Conservation (phyloP, 2,329 filamentous ascomycete genomes). For the Bipolaris sorokiniana region DNA sequence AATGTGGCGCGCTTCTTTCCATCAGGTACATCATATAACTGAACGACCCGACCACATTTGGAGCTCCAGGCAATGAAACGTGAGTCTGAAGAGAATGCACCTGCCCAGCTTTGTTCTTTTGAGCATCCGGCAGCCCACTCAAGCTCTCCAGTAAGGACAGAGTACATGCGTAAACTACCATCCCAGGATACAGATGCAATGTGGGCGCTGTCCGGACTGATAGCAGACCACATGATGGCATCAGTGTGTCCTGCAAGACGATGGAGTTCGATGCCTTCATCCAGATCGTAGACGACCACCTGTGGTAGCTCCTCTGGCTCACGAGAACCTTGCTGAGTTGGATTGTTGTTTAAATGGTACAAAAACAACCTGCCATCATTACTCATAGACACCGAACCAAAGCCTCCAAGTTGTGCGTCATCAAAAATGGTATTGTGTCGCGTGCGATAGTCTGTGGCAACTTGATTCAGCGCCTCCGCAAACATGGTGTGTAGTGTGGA, state of each 20-base stretch:
- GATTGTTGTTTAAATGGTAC: neutral
- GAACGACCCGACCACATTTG: conserved; percentile 17
- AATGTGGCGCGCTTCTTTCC: conserved; percentile 14
- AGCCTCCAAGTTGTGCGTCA: neutral
- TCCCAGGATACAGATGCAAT: neutral
- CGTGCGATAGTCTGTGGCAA: conserved; percentile 29
- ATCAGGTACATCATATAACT: conserved; percentile 25
- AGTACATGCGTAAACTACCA: neutral
- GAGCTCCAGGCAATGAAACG: conserved; percentile 34
- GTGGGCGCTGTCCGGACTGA: neutral
- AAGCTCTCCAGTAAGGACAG: conserved; percentile 23
- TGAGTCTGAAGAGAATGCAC: conserved; percentile 36
- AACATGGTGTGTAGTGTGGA: conserved; percentile 33
- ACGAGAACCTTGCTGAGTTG: neutral
- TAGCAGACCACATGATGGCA: neutral
- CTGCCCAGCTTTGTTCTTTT: conserved; percentile 30
- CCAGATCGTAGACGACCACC: neutral
- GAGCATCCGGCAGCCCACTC: conserved; percentile 27
- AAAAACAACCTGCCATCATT: neutral
- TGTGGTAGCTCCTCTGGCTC: neutral
- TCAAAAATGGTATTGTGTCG: conserved; percentile 30
- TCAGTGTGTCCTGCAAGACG: neutral
- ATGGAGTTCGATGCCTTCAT: neutral
- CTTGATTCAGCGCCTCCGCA: conserved; percentile 21
- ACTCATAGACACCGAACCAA: neutral